Evolutionary conservation across 78 protist species (phyloP).

Genomic region (Pirum gemmata): DNA sequence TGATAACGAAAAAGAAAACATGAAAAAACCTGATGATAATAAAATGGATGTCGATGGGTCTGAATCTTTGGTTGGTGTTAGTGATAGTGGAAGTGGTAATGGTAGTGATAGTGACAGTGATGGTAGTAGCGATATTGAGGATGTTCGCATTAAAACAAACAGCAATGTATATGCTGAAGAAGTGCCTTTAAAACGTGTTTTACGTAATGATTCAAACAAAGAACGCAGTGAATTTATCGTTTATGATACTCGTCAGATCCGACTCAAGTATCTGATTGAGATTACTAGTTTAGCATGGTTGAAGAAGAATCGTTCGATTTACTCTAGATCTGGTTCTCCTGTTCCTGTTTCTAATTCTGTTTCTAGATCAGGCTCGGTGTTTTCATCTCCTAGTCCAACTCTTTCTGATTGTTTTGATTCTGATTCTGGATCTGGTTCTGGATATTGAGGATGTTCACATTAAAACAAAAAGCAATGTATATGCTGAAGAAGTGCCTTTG

Average conservation of each 20-base stretch:
- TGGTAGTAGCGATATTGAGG: not conserved
- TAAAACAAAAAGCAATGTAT: not conserved
- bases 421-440: too few relatives aligned
- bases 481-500: not conserved
- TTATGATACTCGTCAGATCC: slow-evolving; percentile 13
- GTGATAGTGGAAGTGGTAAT: too few relatives aligned
- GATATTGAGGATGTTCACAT: not conserved
- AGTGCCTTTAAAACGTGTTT: not conserved
- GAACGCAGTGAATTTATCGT: slow-evolving; percentile 8
- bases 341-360: too few relatives aligned
- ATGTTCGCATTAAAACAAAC: not conserved
- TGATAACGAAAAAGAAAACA: too few relatives aligned
- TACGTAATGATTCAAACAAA: not conserved
- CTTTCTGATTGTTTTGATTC: too few relatives aligned
- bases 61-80: too few relatives aligned
- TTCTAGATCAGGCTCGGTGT: too few relatives aligned
- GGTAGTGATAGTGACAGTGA: not conserved
- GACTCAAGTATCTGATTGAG: not conserved
- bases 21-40: too few relatives aligned
- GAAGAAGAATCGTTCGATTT: too few relatives aligned
- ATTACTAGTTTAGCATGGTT: slow-evolving; percentile 21
- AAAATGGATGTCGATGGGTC: too few relatives aligned
- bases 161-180: not conserved
- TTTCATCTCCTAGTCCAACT: too few relatives aligned
- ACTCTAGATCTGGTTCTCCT: too few relatives aligned